phyloP scores from a whole-genome alignment of 148 eudicot species.

The Rhododendron molle region DNA sequence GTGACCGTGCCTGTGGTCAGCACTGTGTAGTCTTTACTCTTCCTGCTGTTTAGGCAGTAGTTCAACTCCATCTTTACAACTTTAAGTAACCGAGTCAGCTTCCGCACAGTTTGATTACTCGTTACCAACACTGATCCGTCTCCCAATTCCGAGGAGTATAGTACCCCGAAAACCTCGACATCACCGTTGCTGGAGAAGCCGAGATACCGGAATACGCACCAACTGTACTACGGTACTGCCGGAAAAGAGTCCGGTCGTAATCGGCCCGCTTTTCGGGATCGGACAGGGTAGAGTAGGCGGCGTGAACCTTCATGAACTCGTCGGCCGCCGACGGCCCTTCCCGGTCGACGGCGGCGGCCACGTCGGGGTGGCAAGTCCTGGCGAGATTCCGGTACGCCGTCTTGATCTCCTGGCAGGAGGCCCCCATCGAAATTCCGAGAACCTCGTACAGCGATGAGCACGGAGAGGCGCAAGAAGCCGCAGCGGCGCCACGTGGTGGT shows the following conservation, averaged over 20 bases:
- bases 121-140: conserved; percentile 69
- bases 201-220: conserved; percentile 14
- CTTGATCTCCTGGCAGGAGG: conserved; percentile 52
- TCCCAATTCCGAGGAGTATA: conserved; percentile 54
- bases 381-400: conserved; percentile 62
- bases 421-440: conserved; percentile 41
- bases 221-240: conserved; percentile 9
- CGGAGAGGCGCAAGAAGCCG: conserved; percentile 1
- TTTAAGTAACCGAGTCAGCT: too few relatives aligned
- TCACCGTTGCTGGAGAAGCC: conserved; percentile 4
- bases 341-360: conserved; percentile 10
- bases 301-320: conserved; percentile 47
- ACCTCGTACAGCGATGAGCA: conserved; percentile 49
- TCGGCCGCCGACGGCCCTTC: conserved; percentile 10
- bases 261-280: conserved; percentile 66
- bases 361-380: conserved; percentile 63
- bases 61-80: too few relatives aligned
- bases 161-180: conserved; percentile 17
- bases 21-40: not conserved
- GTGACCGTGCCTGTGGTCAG: too few relatives aligned
- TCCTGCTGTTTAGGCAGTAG: too few relatives aligned
- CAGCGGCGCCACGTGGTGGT: not conserved
- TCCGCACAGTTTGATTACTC: not conserved
- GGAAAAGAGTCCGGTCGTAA: conserved; percentile 40
- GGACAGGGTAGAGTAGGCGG: conserved; percentile 58